phyloP scores from a whole-genome alignment of 2,329 filamentous ascomycete species.

The Phoma sp. region DNA sequence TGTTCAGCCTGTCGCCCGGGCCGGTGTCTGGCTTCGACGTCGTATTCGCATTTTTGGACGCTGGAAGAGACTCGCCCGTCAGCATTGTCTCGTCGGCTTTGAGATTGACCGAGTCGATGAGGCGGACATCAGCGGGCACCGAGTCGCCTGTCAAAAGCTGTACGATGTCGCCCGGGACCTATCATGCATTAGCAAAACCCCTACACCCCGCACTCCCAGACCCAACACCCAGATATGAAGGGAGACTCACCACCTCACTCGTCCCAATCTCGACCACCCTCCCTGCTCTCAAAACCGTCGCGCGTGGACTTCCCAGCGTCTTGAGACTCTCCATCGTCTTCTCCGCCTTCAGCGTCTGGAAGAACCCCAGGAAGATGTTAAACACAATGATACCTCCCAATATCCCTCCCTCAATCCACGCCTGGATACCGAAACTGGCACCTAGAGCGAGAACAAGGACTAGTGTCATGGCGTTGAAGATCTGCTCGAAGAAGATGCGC shows the following conservation, averaged over 20 bases:
- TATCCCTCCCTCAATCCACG: conserved; percentile 57
- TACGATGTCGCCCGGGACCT: conserved; percentile 72
- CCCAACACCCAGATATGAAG: too few species aligned
- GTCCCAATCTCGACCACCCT: conserved; percentile 60
- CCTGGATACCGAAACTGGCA: conserved; percentile 54
- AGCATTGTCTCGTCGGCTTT: conserved; percentile 76
- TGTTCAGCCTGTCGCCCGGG: conserved; percentile 72
- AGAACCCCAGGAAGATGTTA: conserved; percentile 55
- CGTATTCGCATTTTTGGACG: conserved; percentile 66
- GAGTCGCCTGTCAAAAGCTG: conserved; percentile 69
- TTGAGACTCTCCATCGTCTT: conserved; percentile 57
- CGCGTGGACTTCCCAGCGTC: conserved; percentile 54
- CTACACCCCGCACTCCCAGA: too few species aligned
- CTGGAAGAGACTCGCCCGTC: conserved; percentile 74
- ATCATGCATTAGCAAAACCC: background rate
- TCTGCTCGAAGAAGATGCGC: conserved; percentile 75
- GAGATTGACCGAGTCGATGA: conserved; percentile 72
- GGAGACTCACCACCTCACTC: conserved; percentile 48
- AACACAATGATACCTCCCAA: conserved; percentile 54
- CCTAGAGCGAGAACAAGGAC: conserved; percentile 60
- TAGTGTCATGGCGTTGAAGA: conserved; percentile 80
- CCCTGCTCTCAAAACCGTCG: conserved; percentile 59
- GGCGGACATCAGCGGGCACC: conserved; percentile 71
- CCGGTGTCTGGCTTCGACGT: conserved; percentile 62
- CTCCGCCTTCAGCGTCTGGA: conserved; percentile 55